Evolutionary conservation across 345 rosid species (phyloP).

Genomic region (Hibiscus mutabilis): DNA sequence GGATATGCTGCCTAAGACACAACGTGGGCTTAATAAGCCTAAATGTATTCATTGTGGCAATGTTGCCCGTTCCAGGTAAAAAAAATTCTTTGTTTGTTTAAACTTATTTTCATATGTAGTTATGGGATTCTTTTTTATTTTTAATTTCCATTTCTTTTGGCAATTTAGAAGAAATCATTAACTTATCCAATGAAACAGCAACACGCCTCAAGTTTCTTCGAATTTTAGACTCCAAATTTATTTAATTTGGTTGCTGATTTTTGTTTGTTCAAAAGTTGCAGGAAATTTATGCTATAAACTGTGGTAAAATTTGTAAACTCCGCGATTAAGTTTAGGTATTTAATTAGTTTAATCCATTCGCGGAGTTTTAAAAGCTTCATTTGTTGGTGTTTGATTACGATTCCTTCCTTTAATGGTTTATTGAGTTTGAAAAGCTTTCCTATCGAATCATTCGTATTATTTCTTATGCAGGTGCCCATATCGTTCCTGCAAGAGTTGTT

Average conservation of each 20-base stretch:
- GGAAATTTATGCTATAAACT: not conserved
- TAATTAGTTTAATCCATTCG: not conserved
- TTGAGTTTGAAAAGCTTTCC: constrained; percentile 2
- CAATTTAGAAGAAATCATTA: not conserved
- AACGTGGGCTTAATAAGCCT: constrained; percentile 95
- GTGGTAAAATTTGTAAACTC: not conserved
- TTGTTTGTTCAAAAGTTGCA: not conserved
- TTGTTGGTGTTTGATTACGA: not conserved
- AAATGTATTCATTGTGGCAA: constrained; percentile 96
- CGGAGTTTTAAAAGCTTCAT: not conserved
- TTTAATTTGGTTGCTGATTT: not conserved
- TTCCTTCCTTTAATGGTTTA: too few relatives aligned
- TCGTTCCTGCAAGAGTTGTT: constrained; percentile 93
- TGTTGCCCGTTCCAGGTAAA: constrained; percentile 92
- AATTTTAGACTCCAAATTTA: not conserved
- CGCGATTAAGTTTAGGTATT: not conserved
- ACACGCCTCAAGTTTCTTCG: not conserved
- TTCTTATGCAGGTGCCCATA: constrained; percentile 73
- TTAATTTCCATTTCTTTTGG: too few relatives aligned
- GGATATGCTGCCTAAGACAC: constrained; percentile 51
- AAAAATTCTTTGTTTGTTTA: too few relatives aligned
- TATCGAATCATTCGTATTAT: constrained; percentile 2
- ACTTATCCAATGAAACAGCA: not conserved
- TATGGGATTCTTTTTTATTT: too few relatives aligned
- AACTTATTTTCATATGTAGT: too few relatives aligned